A percentile compares a stretch with the other conserved stretches of the same genome.
phyloP scores from a whole-genome alignment of 768 basidiomycete genomes.

The Tulasnella sp. region DNA sequence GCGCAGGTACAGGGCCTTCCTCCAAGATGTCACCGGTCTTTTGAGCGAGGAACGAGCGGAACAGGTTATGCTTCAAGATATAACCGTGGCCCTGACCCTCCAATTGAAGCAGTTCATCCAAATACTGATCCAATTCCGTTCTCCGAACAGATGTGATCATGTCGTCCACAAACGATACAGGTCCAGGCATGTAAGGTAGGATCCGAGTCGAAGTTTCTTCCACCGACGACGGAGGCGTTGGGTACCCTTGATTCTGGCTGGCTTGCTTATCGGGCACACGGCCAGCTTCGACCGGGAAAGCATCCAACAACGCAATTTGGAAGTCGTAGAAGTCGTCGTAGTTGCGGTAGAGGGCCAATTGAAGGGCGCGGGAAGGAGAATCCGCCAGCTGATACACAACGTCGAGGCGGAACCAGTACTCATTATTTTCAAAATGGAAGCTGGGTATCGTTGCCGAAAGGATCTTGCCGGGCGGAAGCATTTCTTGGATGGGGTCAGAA shows the following conservation, averaged over 20 bases:
- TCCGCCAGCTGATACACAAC: constrained; percentile 79
- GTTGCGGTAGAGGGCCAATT: constrained; percentile 84
- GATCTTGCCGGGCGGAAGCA: constrained; percentile 74
- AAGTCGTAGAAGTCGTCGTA: constrained; percentile 99
- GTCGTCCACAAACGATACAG: constrained; percentile 77
- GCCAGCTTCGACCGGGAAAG: constrained; percentile 89
- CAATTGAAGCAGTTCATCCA: constrained; percentile 75
- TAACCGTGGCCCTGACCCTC: constrained; percentile 49
- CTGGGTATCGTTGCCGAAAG: constrained; percentile 85
- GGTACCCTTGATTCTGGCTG: constrained; percentile 27
- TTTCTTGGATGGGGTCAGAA: not conserved
- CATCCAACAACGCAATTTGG: constrained; percentile 80
- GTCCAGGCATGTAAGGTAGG: constrained; percentile 97
- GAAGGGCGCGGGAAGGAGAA: constrained; percentile 53
- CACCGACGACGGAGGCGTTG: constrained; percentile 36
- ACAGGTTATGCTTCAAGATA: constrained; percentile 72
- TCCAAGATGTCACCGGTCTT: constrained; percentile 66
- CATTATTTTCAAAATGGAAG: constrained; percentile 94
- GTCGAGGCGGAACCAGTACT: constrained; percentile 96
- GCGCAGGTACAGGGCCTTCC: not conserved
- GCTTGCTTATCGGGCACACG: constrained; percentile 41
- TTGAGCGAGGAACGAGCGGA: constrained; percentile 77
- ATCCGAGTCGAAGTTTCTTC: constrained; percentile 52
- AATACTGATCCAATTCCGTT: constrained; percentile 83
- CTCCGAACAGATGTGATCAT: constrained; percentile 73